A percentile compares a stretch with the other conserved stretches of the same genome.
Conservation (phyloP, 2,329 filamentous ascomycete genomes). For the Cyphellophora europaea region DNA sequence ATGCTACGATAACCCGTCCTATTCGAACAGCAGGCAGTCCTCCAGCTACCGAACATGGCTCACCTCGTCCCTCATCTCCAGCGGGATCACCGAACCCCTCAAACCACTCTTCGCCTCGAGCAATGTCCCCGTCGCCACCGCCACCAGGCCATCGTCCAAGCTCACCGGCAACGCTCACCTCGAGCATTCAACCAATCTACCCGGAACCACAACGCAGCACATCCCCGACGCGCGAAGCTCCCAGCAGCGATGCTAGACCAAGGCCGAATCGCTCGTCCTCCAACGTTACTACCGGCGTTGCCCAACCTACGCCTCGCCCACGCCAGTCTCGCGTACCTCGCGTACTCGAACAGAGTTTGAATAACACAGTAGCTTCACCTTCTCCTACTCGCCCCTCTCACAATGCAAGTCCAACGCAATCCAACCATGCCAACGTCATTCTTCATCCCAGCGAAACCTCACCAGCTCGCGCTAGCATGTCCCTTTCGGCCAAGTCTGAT, state of each 20-base stretch:
- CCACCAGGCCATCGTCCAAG: slow-evolving; percentile 41
- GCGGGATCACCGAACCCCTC: slow-evolving; percentile 31
- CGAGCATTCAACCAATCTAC: slow-evolving; percentile 63
- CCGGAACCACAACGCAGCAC: slow-evolving; percentile 51
- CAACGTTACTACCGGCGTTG: slow-evolving; percentile 8
- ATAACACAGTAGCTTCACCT: slow-evolving; percentile 29
- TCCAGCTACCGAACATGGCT: slow-evolving; percentile 25
- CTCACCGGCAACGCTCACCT: slow-evolving; percentile 61
- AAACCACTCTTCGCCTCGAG: slow-evolving; percentile 29
- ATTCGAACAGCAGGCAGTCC: slow-evolving; percentile 21
- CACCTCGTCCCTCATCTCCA: slow-evolving; percentile 32
- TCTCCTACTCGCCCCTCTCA: slow-evolving; percentile 17
- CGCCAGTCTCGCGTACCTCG: slow-evolving; percentile 15
- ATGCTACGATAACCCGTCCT: background rate
- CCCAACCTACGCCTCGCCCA: slow-evolving; percentile 15
- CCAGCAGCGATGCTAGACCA: slow-evolving; percentile 1
- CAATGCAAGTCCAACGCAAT: slow-evolving; percentile 25
- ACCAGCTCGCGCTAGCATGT: slow-evolving; percentile 57
- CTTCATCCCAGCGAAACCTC: slow-evolving; percentile 57
- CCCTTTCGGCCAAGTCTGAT: slow-evolving; percentile 75
- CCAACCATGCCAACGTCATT: too few species aligned
- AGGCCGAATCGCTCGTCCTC: slow-evolving; percentile 5
- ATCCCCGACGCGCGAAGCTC: background rate
- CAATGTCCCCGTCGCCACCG: slow-evolving; percentile 30
- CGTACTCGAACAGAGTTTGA: slow-evolving; percentile 19